Evolutionary conservation across 441 rosid genomes (phyloP).

Genomic region (Dalechampia spathulata): DNA sequence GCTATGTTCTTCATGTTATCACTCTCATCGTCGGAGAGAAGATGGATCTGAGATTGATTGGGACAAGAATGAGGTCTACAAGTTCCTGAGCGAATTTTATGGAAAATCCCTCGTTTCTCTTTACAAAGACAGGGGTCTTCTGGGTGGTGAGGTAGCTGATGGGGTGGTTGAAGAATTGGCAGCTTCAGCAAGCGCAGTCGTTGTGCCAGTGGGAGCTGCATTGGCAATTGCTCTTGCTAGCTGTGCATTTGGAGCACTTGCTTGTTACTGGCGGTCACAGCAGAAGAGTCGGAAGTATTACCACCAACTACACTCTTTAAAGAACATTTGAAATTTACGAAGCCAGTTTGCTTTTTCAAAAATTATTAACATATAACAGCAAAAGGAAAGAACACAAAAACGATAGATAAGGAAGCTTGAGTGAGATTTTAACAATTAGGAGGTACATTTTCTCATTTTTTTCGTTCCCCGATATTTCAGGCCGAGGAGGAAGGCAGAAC

Average conservation of each 20-base stretch:
- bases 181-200: slow-evolving; percentile 65
- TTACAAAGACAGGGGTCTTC: slow-evolving; percentile 48
- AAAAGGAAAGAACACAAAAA: not conserved
- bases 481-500: slow-evolving; percentile 91
- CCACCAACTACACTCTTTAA: slow-evolving; percentile 74
- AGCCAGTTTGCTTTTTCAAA: slow-evolving; percentile 30
- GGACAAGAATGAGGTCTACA: slow-evolving; percentile 61
- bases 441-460: slow-evolving; percentile 33
- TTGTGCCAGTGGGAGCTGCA: slow-evolving; percentile 93
- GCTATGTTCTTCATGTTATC: slow-evolving; percentile 75
- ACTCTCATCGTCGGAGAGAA: slow-evolving; percentile 22
- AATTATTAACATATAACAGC: slow-evolving; percentile 1
- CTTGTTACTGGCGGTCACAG: slow-evolving; percentile 96
- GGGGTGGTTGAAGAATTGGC: slow-evolving; percentile 45
- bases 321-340: slow-evolving; percentile 46
- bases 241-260: slow-evolving; percentile 96
- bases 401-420: not conserved
- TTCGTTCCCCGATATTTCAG: slow-evolving; percentile 59
- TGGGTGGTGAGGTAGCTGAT: slow-evolving; percentile 27
- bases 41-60: slow-evolving; percentile 40
- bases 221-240: slow-evolving; percentile 92
- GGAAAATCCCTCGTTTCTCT: slow-evolving; percentile 58
- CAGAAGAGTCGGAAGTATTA: slow-evolving; percentile 96
- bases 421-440: slow-evolving; percentile 22
- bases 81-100: slow-evolving; percentile 60